Base-by-base conservation (phyloP, 108 stramenopile species). In the Fragilaria crotonensis region DNA sequence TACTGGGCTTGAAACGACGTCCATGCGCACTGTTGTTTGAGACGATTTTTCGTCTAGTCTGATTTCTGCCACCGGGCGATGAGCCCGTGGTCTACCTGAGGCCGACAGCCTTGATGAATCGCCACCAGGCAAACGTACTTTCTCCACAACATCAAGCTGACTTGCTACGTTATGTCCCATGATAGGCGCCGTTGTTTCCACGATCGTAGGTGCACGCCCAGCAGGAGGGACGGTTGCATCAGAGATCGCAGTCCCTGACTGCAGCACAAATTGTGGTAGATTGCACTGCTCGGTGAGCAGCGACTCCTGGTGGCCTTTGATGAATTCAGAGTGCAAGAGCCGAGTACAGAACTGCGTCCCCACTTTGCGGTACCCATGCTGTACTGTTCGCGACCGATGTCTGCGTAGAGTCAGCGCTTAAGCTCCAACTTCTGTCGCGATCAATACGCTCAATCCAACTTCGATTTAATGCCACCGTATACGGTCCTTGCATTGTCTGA, bases 331-430 rank as follows among this genome's bases (percentile, higher is more conserved):
- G 41, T 83, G 82, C 18, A 36, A 21, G 9, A 28, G 21, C 25
- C 60, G 71, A 73, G 54, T 83, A 83, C 0, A 73, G 36, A 1
- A 83, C 59, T 2, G n/a, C 9, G 49, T 83, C 82, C 11, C 78
- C 78, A 44, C 33, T 21, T 46, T 83, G 82, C 0, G 82, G 82
- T 17, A 77, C 36, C 82, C 82, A 83, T 30, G 28, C 33, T 18
- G 5, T 18, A 1, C 3, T 2, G 17, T 36, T 45, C n/a, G 11
- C 18, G 25, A 2, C 26, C 18, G 18, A 3, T 25, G 2, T 4
- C 25, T 21, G 18, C 51, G 18, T 4, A 25, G 51, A 26, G 18
- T 52, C 51, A 26, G 23, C 3, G 4, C 18, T 52, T 21, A 26
- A 25, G 17, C 1, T 25, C 51, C 51, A 52, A 31, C 27, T 30